phyloP scores from a whole-genome alignment of 2,329 filamentous ascomycete genomes.

The Alternaria arbusti region DNA sequence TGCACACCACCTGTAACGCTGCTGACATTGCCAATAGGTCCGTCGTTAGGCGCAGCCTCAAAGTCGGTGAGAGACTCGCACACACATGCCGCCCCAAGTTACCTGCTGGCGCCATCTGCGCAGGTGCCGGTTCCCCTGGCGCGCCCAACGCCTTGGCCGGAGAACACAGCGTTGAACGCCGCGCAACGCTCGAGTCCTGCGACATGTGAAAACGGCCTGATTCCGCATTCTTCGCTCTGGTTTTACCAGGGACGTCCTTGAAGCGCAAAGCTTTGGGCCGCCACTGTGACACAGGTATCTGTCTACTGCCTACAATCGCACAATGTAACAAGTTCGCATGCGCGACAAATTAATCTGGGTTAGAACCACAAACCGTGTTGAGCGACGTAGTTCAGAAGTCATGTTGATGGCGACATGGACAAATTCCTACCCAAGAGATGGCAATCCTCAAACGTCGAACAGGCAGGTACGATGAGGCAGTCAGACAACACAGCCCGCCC shows the following conservation, averaged over 20 bases:
- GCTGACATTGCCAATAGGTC: not conserved
- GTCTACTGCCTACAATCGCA: not conserved
- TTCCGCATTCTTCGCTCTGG: not conserved
- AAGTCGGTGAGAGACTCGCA: conserved; percentile 4
- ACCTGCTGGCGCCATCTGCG: not conserved
- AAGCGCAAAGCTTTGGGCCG: not conserved
- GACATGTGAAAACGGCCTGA: not conserved
- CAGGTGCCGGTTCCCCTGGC: not conserved
- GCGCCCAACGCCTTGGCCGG: not conserved
- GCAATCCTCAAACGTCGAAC: not conserved
- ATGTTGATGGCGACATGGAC: not conserved
- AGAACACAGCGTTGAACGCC: not conserved
- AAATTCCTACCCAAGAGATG: not conserved
- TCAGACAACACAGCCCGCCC: not conserved
- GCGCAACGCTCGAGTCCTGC: not conserved
- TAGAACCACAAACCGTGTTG: not conserved
- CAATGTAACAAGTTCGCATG: not conserved
- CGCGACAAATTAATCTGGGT: not conserved
- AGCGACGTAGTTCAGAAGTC: not conserved
- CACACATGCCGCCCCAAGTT: not conserved
- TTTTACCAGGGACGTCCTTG: not conserved
- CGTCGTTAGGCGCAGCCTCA: not conserved
- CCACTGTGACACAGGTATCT: not conserved
- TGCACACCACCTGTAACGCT: conserved; percentile 4
- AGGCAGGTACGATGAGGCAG: not conserved